These are phyloP conservation scores for Petunia axillaris DNA, from an alignment of 257 asterid genomes.

Conservation along the genomic window DNA sequence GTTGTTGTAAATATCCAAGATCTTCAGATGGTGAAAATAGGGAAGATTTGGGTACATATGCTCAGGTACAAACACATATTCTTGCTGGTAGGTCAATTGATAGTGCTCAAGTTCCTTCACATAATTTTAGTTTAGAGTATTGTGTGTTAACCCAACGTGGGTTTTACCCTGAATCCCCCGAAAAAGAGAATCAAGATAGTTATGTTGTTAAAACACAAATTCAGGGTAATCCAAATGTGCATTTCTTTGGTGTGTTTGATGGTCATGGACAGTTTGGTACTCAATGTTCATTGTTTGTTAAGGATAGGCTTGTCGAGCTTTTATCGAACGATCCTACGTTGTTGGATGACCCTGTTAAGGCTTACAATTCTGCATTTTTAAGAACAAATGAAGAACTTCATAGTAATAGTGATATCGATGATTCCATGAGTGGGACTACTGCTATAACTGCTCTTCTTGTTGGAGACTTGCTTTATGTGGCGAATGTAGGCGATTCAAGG, in stretches of 20 bases:
- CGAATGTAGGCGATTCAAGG: conserved; percentile 94
- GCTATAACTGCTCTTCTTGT: conserved; percentile 78
- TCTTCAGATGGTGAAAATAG: conserved; percentile 60
- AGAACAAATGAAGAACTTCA: conserved; percentile 84
- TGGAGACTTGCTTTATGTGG: conserved; percentile 80
- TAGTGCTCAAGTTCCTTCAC: conserved; percentile 82
- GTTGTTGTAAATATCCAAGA: conserved; percentile 60
- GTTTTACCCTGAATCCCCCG: conserved; percentile 82
- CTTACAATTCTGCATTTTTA: conserved; percentile 68
- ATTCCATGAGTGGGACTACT: conserved; percentile 97
- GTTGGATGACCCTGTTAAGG: conserved; percentile 82
- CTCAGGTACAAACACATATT: conserved; percentile 47
- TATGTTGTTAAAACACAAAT: conserved; percentile 64
- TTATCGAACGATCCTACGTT: conserved; percentile 58
- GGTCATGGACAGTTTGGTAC: conserved; percentile 89
- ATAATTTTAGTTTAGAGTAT: conserved; percentile 63
- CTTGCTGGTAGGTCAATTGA: conserved; percentile 51
- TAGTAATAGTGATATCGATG: conserved; percentile 62
- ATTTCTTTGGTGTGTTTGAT: conserved; percentile 96
- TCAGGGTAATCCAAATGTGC: conserved; percentile 82
- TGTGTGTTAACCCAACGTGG: conserved; percentile 78
- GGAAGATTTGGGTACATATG: conserved; percentile 46
- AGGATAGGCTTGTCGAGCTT: conserved; percentile 73
- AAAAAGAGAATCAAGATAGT: conserved; percentile 90
- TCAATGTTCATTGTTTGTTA: conserved; percentile 75